Percentiles rank a stretch among this genome's conserved stretches.
These are phyloP conservation scores for Epicoccum sorghinum DNA, from an alignment of 2,329 filamentous ascomycete genomes.

Conservation along the genomic window DNA sequence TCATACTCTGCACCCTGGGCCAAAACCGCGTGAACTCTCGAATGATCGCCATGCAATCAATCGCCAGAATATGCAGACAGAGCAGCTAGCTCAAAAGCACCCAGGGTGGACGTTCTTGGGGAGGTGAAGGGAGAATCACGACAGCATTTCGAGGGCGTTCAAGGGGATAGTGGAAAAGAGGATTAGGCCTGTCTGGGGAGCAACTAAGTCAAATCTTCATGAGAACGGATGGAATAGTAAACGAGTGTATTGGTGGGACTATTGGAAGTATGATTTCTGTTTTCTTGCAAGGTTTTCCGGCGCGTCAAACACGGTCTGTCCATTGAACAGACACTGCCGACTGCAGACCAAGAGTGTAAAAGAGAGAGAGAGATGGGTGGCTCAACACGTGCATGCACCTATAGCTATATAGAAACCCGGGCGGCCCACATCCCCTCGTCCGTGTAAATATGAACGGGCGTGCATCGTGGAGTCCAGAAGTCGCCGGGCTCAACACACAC, in stretches of 20 bases:
- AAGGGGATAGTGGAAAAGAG: too few relatives aligned
- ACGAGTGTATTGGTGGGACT: constrained; percentile 15
- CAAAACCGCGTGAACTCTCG: too few relatives aligned
- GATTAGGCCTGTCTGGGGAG: too few relatives aligned
- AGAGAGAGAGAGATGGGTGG: background rate
- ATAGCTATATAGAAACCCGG: background rate
- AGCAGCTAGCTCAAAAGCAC: too few relatives aligned
- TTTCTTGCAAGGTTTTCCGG: background rate
- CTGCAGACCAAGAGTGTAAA: background rate
- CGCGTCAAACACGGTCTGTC: background rate
- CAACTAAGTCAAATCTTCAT: too few relatives aligned
- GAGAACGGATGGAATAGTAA: background rate
- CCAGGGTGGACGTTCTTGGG: too few relatives aligned
- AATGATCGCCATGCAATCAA: too few relatives aligned
- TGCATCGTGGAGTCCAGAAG: background rate
- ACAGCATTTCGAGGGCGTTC: too few relatives aligned
- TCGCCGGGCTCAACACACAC: background rate
- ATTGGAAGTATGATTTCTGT: constrained; percentile 4
- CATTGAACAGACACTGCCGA: background rate
- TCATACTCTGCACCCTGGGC: too few relatives aligned
- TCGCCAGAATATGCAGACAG: too few relatives aligned
- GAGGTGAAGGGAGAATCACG: too few relatives aligned
- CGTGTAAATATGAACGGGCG: background rate
- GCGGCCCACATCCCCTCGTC: background rate
- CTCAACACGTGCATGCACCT: background rate